Evolutionary conservation across 768 basidiomycete genomes (phyloP).

Genomic region (Naganishia vishniacii): DNA sequence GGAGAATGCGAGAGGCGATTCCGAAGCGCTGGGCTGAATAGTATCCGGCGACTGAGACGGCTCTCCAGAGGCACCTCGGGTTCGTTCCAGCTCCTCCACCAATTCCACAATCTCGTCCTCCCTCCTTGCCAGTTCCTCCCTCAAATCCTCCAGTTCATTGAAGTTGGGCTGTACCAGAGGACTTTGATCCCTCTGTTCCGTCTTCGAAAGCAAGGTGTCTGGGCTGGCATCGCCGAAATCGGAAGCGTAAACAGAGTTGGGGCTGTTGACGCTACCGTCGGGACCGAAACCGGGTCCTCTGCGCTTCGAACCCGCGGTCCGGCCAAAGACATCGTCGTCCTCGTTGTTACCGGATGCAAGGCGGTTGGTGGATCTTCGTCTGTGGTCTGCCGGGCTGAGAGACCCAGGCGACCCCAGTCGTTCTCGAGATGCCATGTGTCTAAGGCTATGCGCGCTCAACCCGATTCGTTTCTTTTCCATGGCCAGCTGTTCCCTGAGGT

Average conservation of each 20-base stretch:
- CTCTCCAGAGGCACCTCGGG: constrained; percentile 6
- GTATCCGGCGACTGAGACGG: constrained; percentile 32
- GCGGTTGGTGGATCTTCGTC: not conserved
- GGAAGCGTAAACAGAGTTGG: constrained; percentile 40
- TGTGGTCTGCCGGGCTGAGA: constrained; percentile 26
- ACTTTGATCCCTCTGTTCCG: constrained; percentile 32
- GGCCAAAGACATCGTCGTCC: constrained; percentile 50
- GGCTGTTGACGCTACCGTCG: constrained; percentile 42
- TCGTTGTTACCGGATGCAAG: constrained; percentile 29
- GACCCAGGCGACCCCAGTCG: constrained; percentile 35
- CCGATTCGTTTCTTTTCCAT: constrained; percentile 56
- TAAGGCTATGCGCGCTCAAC: constrained; percentile 32
- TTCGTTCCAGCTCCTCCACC: constrained; percentile 8
- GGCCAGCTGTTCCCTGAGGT: constrained; percentile 76
- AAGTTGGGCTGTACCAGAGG: constrained; percentile 44
- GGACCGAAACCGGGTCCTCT: constrained; percentile 47
- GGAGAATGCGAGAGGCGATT: constrained; percentile 13
- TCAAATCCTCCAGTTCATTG: constrained; percentile 40
- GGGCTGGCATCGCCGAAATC: constrained; percentile 45
- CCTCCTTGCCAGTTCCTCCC: constrained; percentile 39
- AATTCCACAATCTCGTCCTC: constrained; percentile 25
- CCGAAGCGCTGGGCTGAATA: constrained; percentile 6
- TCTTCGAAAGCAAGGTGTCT: constrained; percentile 40
- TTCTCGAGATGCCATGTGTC: constrained; percentile 19
- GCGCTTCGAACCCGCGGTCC: constrained; percentile 37